Conservation (phyloP, 2,329 filamentous ascomycete genomes). For the Fusarium lyarnte region DNA sequence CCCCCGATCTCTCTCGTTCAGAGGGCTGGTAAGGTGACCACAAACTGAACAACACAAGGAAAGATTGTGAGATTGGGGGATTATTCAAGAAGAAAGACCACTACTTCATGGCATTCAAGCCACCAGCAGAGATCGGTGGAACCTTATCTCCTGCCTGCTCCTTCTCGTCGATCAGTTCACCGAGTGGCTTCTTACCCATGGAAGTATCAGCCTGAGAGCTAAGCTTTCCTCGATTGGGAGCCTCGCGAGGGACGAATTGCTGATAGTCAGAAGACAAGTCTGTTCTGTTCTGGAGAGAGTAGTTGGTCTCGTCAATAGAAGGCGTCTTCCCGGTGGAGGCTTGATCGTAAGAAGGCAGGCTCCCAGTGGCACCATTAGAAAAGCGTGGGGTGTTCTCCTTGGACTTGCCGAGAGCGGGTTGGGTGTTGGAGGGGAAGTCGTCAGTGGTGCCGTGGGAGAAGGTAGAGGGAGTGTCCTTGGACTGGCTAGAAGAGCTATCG, state of each 20-base stretch:
- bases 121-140: constrained; percentile 1
- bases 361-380: neutral
- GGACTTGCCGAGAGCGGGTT: neutral
- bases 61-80: neutral
- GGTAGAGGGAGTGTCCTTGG: neutral
- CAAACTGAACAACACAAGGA: neutral
- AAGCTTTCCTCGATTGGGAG: constrained; percentile 1
- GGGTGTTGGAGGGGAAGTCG: neutral
- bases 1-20: neutral
- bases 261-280: neutral
- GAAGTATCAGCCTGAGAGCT: neutral
- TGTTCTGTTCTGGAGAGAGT: constrained; percentile 9
- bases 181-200: neutral
- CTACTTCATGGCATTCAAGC: constrained; percentile 8
- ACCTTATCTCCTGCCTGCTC: neutral
- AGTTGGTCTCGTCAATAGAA: constrained; percentile 9
- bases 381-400: neutral
- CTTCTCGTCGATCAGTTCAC: neutral
- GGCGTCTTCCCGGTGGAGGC: neutral
- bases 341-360: neutral
- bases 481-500: neutral
- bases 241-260: neutral
- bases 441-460: neutral
- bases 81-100: accelerated
- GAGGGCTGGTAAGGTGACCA: no score